phyloP scores from a whole-genome alignment of 129 eudicot species.

The Tagetes patula region DNA sequence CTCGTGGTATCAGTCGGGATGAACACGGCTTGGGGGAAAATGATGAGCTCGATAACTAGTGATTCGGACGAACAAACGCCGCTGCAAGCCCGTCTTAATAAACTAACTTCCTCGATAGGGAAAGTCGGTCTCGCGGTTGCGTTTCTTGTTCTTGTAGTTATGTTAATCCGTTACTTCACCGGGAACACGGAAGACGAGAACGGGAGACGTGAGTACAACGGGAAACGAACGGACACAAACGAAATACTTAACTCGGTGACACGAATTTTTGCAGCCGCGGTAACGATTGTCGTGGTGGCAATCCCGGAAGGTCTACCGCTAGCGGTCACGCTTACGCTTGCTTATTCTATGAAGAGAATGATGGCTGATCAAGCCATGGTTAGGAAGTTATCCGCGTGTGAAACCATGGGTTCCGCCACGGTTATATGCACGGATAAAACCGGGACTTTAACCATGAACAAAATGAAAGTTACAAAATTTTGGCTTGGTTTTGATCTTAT shows the following conservation, averaged over 20 bases:
- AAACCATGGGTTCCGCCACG: slow-evolving; percentile 90
- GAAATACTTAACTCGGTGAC: slow-evolving; percentile 55
- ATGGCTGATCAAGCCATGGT: slow-evolving; percentile 89
- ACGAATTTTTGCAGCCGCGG: slow-evolving; percentile 61
- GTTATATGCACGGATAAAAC: slow-evolving; percentile 80
- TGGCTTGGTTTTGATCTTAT: slow-evolving; percentile 59
- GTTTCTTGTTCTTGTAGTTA: slow-evolving; percentile 53
- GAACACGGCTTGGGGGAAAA: slow-evolving; percentile 78
- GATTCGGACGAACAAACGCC: slow-evolving; percentile 68
- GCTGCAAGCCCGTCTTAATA: slow-evolving; percentile 61
- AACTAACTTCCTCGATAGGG: slow-evolving; percentile 68
- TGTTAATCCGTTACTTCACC: slow-evolving; percentile 67
- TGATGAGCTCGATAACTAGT: slow-evolving; percentile 77
- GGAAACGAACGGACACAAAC: slow-evolving; percentile 30
- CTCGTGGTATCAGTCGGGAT: slow-evolving; percentile 68
- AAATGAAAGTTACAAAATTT: slow-evolving; percentile 74
- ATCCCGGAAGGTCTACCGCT: slow-evolving; percentile 81
- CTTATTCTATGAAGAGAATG: slow-evolving; percentile 87
- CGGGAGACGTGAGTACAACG: slow-evolving; percentile 47
- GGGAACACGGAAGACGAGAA: slow-evolving; percentile 54
- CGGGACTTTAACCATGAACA: slow-evolving; percentile 73
- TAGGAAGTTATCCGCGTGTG: slow-evolving; percentile 77
- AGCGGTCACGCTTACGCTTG: slow-evolving; percentile 85
- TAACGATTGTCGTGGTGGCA: slow-evolving; percentile 80
- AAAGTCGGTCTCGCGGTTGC: slow-evolving; percentile 76